Evolutionary conservation across 2,329 filamentous ascomycete genomes (phyloP).

Genomic region (Alternaria incomplexa): DNA sequence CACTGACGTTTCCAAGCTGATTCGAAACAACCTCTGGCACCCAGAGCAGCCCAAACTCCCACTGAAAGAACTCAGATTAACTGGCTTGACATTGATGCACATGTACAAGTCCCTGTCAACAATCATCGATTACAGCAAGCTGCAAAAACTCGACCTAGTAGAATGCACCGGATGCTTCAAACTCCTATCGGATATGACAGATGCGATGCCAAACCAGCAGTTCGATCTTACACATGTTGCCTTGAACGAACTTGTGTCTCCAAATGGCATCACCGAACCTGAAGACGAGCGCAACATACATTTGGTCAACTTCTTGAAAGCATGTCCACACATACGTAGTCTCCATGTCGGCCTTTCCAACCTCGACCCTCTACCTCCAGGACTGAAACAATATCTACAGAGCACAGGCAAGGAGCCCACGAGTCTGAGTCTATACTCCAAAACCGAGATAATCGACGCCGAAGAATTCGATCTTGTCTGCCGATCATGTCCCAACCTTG

Average conservation of each 20-base stretch:
- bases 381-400: too few relatives aligned
- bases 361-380: neutral
- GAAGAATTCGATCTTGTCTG: neutral
- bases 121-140: neutral
- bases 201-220: neutral
- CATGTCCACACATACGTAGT: neutral
- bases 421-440: neutral
- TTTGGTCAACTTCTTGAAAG: neutral
- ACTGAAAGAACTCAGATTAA: neutral
- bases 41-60: neutral
- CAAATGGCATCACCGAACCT: neutral
- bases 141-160: neutral
- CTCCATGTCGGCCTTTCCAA: neutral
- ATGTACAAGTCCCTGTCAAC: neutral
- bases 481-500: neutral
- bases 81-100: neutral
- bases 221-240: neutral
- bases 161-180: neutral
- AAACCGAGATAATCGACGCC: neutral
- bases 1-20: neutral
- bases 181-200: neutral
- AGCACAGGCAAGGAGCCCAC: too few relatives aligned
- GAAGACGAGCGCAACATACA: neutral
- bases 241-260: neutral
- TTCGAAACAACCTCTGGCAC: neutral